Evolutionary conservation across 192 early-diverging fungal species (phyloP).

Genomic region (Coemansia sp.): DNA sequence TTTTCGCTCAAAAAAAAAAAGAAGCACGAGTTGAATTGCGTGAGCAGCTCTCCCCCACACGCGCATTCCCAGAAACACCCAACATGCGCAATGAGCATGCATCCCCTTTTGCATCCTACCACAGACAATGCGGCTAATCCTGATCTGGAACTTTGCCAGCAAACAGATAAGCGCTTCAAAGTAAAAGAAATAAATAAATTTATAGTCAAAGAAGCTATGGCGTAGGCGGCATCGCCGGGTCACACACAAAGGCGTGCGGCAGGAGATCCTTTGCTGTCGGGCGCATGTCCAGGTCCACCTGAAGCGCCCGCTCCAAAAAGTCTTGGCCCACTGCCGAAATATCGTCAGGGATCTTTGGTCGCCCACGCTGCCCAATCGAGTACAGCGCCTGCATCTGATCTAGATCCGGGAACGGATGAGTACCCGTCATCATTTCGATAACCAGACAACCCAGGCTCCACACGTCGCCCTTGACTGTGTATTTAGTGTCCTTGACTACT

Average conservation of each 20-base stretch:
- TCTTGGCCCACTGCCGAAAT: slow-evolving; percentile 43
- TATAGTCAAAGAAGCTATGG: slow-evolving; percentile 10
- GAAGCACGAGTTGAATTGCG: background rate
- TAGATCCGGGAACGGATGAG: slow-evolving; percentile 85
- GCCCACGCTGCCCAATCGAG: slow-evolving; percentile 58
- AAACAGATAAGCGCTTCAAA: background rate
- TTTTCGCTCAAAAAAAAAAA: background rate
- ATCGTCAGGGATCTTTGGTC: slow-evolving; percentile 45
- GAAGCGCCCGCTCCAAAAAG: slow-evolving; percentile 53
- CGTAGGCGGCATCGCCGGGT: slow-evolving; percentile 24
- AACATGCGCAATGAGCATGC: background rate
- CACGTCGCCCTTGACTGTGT: slow-evolving; percentile 90
- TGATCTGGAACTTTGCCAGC: background rate
- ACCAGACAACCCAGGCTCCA: slow-evolving; percentile 95
- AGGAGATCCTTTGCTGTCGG: slow-evolving; percentile 54
- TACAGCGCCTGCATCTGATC: slow-evolving; percentile 83
- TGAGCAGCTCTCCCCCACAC: background rate
- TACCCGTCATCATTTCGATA: slow-evolving; percentile 98
- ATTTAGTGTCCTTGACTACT: slow-evolving; percentile 89
- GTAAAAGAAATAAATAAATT: background rate
- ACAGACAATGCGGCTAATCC: background rate
- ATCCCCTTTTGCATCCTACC: background rate
- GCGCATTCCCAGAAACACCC: background rate
- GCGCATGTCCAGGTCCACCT: slow-evolving; percentile 53
- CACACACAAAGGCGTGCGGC: slow-evolving; percentile 48